Conservation (phyloP, 352 stramenopile genomes). For the Vaucheria bursata region DNA sequence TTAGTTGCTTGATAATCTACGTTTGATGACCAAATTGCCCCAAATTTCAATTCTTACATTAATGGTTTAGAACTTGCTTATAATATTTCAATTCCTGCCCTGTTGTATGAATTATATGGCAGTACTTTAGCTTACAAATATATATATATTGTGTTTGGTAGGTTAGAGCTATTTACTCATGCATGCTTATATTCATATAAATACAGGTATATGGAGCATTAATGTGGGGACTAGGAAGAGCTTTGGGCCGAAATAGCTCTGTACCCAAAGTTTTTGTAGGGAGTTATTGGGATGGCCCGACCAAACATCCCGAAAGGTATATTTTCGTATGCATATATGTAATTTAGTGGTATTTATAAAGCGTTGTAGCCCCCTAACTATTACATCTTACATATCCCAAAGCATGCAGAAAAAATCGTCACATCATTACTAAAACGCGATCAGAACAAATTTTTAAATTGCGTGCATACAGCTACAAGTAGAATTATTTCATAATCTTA, state of each 20-base stretch:
- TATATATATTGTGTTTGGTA: neutral
- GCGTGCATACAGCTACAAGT: too few relatives aligned
- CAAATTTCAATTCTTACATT: too few relatives aligned
- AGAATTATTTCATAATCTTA: too few relatives aligned
- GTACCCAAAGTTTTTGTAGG: conserved; percentile 81
- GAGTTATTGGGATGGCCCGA: conserved; percentile 74
- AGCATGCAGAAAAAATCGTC: too few relatives aligned
- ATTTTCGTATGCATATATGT: conserved; percentile 36
- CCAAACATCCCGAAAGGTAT: conserved; percentile 58
- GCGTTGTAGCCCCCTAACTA: neutral
- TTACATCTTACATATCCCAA: neutral
- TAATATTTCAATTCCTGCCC: too few relatives aligned
- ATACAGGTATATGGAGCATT: conserved; percentile 66
- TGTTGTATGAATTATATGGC: neutral
- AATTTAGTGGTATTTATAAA: conserved; percentile 3
- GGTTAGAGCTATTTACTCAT: neutral
- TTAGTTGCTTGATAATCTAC: too few relatives aligned
- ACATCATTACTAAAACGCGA: too few relatives aligned
- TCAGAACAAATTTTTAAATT: too few relatives aligned
- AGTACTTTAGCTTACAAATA: neutral
- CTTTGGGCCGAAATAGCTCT: conserved; percentile 55
- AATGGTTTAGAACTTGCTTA: too few relatives aligned
- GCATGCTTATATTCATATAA: neutral
- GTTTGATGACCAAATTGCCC: too few relatives aligned
- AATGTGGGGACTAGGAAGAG: conserved; percentile 82